Evolutionary conservation across 768 basidiomycete species (phyloP), one percentile per base, ranked within the genome.

Genomic region (Antrodiella citrinella): DNA sequence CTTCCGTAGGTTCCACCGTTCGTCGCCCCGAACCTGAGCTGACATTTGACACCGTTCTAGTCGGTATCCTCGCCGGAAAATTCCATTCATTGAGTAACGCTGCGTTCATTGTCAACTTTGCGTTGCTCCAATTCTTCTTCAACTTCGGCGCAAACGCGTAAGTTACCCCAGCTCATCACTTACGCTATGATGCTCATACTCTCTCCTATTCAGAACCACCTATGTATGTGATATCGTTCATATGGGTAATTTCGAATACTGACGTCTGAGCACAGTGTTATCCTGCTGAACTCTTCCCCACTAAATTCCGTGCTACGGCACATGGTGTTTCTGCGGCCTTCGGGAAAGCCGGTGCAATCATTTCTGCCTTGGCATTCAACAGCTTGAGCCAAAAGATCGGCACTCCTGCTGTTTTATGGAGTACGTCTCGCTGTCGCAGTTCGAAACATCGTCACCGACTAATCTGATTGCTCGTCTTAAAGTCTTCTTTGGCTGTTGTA

Each of bases 251-350:
- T n/a, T n/a, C n/a, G n/a, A n/a, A n/a, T n/a, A n/a, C 15, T 21
- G 5, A 9, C 18, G n/a, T n/a, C 30, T 18, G 7, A 7, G 5
- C 22, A 39, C 42, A 82, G 78, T 76, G 80, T 61, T 84, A 85
- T 59, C 83, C 87, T 2, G 83, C 82, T 3, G 86, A 88, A 66
- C 81, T 88, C 10, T 88, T 87, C 71, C 88, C 87, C 0, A 90
- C 88, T 1, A 72, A 80, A 30, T 87, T 80, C 67, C 76, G 81
- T 42, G 84, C 82, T 21, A 75, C 76, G 44, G 86, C 86, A 12
- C 87, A 89, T 61, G 88, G 88, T 23, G 67, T 86, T 11, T 81
- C 79, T 1, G 87, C 88, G 2, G 88, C 86, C 0, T 68, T 67
- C 38, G 88, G 88, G 18, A 90, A 91, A 61, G 70, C 68, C 0